Base-by-base conservation (phyloP, 352 stramenopile genomes). In the Phytophthora chlamydospora region DNA sequence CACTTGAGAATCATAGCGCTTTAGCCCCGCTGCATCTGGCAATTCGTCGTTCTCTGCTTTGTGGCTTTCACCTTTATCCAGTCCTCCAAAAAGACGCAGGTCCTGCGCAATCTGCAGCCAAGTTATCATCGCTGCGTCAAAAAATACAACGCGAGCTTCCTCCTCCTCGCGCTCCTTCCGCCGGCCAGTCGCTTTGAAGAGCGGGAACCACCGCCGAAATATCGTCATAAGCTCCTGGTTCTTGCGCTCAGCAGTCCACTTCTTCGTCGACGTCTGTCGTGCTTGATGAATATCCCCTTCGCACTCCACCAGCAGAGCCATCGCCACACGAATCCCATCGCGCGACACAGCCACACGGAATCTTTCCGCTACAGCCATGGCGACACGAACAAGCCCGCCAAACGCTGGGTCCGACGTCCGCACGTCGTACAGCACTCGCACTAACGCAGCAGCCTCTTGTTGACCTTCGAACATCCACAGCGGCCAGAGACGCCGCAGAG, bases 401-500 rank as follows among this genome's bases (percentile, higher is more conserved):
- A 91, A 91, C 17, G 79, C 78, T 8, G 80, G 64, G 31, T 93
- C 81, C 0, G 83, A 90, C 2, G 77, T 81, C 9, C 83, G 77
- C 6, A 73, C 63, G 41, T 83, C 75, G 52, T 75, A 91, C 8
- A 93, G 44, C 29, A 91, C 85, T 29, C 84, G 83, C 7, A 93
- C 81, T 16, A 93, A 67, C 12, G 57, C 62, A 32, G 68, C 72
- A 16, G 69, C 71, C 53, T 93, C 85, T 40, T 87, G 77, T 33
- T 80, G 72, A 3, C 75, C 76, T 40, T 89, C 80, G 41, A 85
- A 78, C 79, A 93, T 91, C 83, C 85, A 93, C 46, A 89, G 54
- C 6, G 85, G 80, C 85, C 85, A 93, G 36, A 92, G 53, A 38
- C 75, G 72, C 10, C 68, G 68, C 45, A 94, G 53, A 16, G 62